Evolutionary conservation across 768 basidiomycete species (phyloP), one percentile per base, ranked within the genome.

Genomic region (Trametopsis cervina): DNA sequence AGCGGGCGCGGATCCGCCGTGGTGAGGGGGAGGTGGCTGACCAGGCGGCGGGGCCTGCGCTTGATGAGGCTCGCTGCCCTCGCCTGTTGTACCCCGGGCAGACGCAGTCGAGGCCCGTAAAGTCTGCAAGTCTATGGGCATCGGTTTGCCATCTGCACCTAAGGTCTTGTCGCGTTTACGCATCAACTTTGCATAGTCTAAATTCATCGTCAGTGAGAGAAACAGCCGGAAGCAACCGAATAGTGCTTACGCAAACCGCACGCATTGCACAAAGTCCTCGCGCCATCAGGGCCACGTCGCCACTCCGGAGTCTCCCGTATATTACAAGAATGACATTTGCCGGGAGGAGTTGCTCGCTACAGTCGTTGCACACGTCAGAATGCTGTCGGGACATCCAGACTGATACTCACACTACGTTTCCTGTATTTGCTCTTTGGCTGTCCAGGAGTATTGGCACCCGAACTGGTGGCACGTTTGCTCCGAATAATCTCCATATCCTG

Each of bases 291-390:
- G 13, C 88, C 88, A 21, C 87, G 76, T 45, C 88, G 67, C 88
- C 88, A 90, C 63, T 90, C 88, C n/a, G 88, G 88, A 3, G 88
- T 90, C 61, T 90, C 88, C 50, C 83, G 73, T 47, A 89, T 89
- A 66, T 88, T 86, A 62, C 88, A 90, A 25, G 88, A 89, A 65
- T 89, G 85, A 58, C 88, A 90, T 60, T 89, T 88, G 9, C 87
- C 87, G 4, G 88, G 88, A 15, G 88, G 88, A 29, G 83, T 87
- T 38, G 88, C 85, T 56, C 88, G 80, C 88, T 90, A 60, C 60
- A 69, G 15, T 33, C 61, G 40, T n/a, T 15, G 21, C 46, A 39
- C 46, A 36, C 35, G 35, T 22, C 40, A 55, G 57, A 56, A 57
- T 64, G 63, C 52, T 58, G 54, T 73, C 86, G 77, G 29, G 29